Base-by-base conservation (phyloP, 257 asterid species). In the Voacanga thouarsii region DNA sequence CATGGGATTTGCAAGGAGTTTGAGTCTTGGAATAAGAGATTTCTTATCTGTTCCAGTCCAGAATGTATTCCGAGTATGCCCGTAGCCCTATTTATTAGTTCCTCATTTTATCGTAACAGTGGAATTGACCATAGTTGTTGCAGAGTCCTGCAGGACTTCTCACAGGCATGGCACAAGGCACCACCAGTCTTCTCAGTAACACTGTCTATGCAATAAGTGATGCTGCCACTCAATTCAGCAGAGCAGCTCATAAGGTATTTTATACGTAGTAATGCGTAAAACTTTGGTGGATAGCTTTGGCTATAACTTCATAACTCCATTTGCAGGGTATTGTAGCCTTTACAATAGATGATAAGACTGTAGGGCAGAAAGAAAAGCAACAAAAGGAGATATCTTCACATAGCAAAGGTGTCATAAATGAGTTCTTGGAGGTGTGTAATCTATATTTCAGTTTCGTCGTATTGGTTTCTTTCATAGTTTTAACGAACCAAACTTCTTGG, bases 161-260 rank as follows among this genome's bases (percentile, higher is more conserved):
- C 60, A 89, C 96, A 63, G 98, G 99, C 74, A 84, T 95, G 96
- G 99, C 99, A 68, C 93, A 90, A 84, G 99, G 99, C 74, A 95
- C 99, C 72, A 86, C 94, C 4, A 95, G 99, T 89, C 99, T 95
- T 72, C 86, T 93, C 75, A 93, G 97, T 88, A 95, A 90, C 86
- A 95, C 98, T 21, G 89, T 95, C 57, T 95, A 91, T 86, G 98
- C 99, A 76, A 83, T 95, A 80, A 95, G 96, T 87, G 99, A 95
- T 86, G 97, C 99, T 75, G 92, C 99, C 50, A 95, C 91, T 84
- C 99, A 95, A 83, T 95, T 95, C 90, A 93, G 96, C 89, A 90
- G 87, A 88, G 99, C 92, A 74, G 98, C 98, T 56, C 97, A 95
- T 75, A 95, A 95, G 99, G 99, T 94, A 80, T 69, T 66, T 19